Evolutionary conservation across 495 filamentous ascomycete species (phyloP).

Genomic region (Achaetomiella virescens): DNA sequence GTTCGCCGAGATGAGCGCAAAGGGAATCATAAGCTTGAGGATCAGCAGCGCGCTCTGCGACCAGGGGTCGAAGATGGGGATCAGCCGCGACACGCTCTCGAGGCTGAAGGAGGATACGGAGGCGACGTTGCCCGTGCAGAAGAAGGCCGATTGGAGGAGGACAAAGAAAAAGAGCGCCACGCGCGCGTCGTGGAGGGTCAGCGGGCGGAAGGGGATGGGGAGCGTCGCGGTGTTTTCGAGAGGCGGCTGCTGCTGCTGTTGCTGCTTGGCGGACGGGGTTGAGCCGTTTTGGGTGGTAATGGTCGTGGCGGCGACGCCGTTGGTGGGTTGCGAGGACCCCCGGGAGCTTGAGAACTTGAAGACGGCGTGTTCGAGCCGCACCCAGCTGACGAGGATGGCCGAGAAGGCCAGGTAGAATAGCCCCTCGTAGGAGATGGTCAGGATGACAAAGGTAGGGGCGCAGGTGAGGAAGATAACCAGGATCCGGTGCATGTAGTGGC

Average conservation of each 20-base stretch:
- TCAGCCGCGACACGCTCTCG: constrained; percentile 82
- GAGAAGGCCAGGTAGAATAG: constrained; percentile 93
- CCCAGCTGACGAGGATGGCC: constrained; percentile 79
- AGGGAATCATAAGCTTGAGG: constrained; percentile 88
- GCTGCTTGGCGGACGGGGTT: constrained; percentile 3
- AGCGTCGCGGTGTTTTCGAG: constrained; percentile 8
- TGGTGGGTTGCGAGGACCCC: constrained; percentile 3
- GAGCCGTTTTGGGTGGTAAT: constrained; percentile 23
- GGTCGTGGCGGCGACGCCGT: constrained; percentile 16
- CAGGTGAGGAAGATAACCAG: constrained; percentile 90
- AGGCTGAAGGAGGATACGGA: constrained; percentile 92
- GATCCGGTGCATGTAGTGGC: constrained; percentile 83
- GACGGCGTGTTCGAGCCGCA: constrained; percentile 77
- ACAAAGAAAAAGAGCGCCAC: constrained; percentile 92
- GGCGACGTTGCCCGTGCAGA: constrained; percentile 94
- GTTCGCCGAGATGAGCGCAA: constrained; percentile 87
- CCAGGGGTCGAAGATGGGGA: constrained; percentile 92
- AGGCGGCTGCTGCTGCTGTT: too few relatives aligned
- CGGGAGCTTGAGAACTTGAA: constrained; percentile 45
- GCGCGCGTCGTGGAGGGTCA: constrained; percentile 75
- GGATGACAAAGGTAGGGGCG: constrained; percentile 87
- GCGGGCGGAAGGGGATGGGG: constrained; percentile 53
- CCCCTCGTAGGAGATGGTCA: constrained; percentile 97
- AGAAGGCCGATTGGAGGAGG: constrained; percentile 92
- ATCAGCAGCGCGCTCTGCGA: constrained; percentile 82